These are phyloP conservation scores for Vigna hirtella DNA, from an alignment of 306 rosid genomes.

Conservation along the genomic window DNA sequence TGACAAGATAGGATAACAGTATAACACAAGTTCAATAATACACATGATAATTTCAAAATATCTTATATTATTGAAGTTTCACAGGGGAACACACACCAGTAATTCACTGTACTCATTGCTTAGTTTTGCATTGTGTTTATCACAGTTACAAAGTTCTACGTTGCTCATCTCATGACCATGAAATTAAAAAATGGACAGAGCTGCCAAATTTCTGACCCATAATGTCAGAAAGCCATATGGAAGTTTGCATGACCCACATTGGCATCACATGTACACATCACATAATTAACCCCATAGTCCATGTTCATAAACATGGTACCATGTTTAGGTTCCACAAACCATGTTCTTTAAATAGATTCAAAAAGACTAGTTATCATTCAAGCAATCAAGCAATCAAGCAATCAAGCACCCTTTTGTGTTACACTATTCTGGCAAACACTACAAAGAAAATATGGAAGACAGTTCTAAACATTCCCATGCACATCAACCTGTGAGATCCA, in stretches of 20 bases:
- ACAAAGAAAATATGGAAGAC: constrained; percentile 47
- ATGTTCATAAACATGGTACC: constrained; percentile 28
- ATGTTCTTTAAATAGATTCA: constrained; percentile 50
- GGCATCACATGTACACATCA: constrained; percentile 57
- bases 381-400: constrained; percentile 53
- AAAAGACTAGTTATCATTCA: constrained; percentile 38
- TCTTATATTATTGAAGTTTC: constrained; percentile 15
- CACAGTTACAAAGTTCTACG: constrained; percentile 29
- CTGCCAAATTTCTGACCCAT: constrained; percentile 44
- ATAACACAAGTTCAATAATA: constrained; percentile 36
- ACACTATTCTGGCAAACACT: constrained; percentile 21
- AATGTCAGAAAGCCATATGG: constrained; percentile 51
- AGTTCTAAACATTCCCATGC: constrained; percentile 31
- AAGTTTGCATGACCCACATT: constrained; percentile 47
- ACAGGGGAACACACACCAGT: constrained; percentile 35
- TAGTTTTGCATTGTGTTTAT: constrained; percentile 31
- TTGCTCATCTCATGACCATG: constrained; percentile 44
- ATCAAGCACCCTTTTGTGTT: constrained; percentile 44
- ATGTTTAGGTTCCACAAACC: constrained; percentile 29
- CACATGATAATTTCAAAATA: constrained; percentile 34
- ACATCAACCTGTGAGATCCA: constrained; percentile 72
- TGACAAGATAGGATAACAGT: constrained; percentile 13
- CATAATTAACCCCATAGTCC: constrained; percentile 20
- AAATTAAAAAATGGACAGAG: constrained; percentile 39
- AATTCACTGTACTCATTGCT: constrained; percentile 46